Base-by-base conservation (phyloP, 2,329 filamentous ascomycete genomes). In the Pyrenophora seminiperda region DNA sequence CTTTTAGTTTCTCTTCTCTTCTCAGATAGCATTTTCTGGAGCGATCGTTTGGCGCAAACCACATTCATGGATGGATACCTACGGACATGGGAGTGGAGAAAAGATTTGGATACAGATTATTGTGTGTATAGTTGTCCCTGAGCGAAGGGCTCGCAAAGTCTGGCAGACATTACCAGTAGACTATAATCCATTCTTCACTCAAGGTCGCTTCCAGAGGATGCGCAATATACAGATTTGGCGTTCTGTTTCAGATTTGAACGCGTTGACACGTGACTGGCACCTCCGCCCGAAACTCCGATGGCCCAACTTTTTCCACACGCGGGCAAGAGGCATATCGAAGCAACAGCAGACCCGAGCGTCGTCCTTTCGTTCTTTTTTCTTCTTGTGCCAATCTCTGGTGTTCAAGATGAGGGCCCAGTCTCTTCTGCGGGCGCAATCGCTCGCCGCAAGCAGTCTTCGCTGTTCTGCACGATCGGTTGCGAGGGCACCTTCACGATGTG, bases 21-120 rank as follows among this genome's bases (percentile, higher is more conserved):
- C 57, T 53, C 55, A 58, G 15, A 56, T 47, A 65, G 68, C 68
- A 71, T 72, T 71, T 70, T 58, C 65, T 56, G 68, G 68, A 70
- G 68, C 69, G 61, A 58, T 58, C 62, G 59, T 60, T 59, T 61
- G 59, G 59, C 45, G 56, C 50, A 62, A 54, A 63, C 65, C 56
- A 65, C 64, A 62, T 60, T 54, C 62, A 65, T 63, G 58, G 56
- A 53, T 41, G 60, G 65, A 65, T 62, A 62, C 65, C 47, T 57
- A 59, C 56, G 58, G 51, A 54, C 41, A 40, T 44, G 50, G 55
- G 45, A 46, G 48, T 34, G 50, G 47, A 36, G 41, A 41, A 39
- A 37, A 31, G 50, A 40, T 40, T 57, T 66, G 62, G 58, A 63
- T 64, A 65, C 40, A 48, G 47, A 53, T 47, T 48, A 55, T 53